phyloP scores from a whole-genome alignment of 805 yeast genomes.

The Lachancea lanzarotensis region DNA sequence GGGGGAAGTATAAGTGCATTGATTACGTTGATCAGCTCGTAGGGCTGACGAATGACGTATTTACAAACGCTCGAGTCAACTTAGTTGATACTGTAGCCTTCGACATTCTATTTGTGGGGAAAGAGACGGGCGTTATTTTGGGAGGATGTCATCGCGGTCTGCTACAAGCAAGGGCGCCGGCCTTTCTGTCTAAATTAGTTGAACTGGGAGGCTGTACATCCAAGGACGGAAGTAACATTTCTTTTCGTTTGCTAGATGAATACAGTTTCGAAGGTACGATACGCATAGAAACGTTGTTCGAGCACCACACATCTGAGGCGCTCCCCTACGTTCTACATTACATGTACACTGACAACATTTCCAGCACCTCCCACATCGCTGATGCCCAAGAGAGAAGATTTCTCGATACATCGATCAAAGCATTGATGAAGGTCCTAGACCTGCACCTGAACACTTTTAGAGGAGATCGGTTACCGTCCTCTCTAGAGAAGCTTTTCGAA shows the following conservation, averaged over 20 bases:
- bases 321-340: slow-evolving; percentile 15
- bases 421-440: slow-evolving; percentile 3
- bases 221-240: slow-evolving; percentile 5
- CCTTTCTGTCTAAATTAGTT: slow-evolving; percentile 8
- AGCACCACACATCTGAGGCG: background rate
- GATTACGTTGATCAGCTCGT: background rate
- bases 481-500: background rate
- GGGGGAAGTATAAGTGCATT: background rate
- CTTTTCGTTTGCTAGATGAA: background rate
- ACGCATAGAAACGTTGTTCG: slow-evolving; percentile 5
- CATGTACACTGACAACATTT: slow-evolving; percentile 24
- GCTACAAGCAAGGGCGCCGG: slow-evolving; percentile 14
- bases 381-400: background rate
- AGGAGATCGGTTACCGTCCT: slow-evolving; percentile 1
- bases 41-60: no score
- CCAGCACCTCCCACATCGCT: slow-evolving; percentile 1
- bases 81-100: background rate
- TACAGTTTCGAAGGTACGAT: background rate
- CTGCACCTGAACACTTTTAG: slow-evolving; percentile 6
- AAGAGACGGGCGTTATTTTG: slow-evolving; percentile 5
- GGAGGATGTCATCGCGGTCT: slow-evolving; percentile 21
- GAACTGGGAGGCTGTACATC: slow-evolving; percentile 2
- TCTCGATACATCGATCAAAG: background rate
- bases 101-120: slow-evolving; percentile 18
- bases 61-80: no score